A percentile compares a stretch with the other conserved stretches of the same genome.
phyloP scores from a whole-genome alignment of 2,329 filamentous ascomycete genomes.

The Clarireedia sp. region DNA sequence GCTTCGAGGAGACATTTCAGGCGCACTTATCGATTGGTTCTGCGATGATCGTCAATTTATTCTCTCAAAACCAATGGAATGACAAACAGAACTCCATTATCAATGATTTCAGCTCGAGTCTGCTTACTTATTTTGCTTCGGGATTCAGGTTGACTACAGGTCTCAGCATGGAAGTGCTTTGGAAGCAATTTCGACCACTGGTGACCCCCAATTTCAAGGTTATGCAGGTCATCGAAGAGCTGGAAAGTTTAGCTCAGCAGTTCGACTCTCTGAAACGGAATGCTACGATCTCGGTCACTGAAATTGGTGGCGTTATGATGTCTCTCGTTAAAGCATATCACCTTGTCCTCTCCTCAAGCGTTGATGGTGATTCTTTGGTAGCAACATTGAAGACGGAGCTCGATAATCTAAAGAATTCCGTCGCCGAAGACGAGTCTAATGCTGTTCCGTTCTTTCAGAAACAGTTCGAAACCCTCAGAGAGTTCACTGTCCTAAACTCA shows the following conservation, averaged over 20 bases:
- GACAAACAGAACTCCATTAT: conserved; percentile 8
- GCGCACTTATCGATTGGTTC: conserved; percentile 45
- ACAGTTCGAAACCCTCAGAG: conserved; percentile 51
- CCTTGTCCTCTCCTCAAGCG: conserved; percentile 40
- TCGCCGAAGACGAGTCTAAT: conserved; percentile 35
- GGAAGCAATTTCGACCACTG: conserved; percentile 62
- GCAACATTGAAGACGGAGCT: conserved; percentile 44
- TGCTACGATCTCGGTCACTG: conserved; percentile 41
- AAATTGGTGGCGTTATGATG: conserved; percentile 45
- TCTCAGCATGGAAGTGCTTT: conserved; percentile 70
- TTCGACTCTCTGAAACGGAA: conserved; percentile 58
- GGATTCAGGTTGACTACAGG: conserved; percentile 69
- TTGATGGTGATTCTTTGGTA: conserved; percentile 34
- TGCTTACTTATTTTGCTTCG: conserved; percentile 53
- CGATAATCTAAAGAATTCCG: conserved; percentile 39
- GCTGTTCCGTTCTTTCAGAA: conserved; percentile 43
- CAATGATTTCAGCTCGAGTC: conserved; percentile 27
- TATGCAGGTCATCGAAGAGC: conserved; percentile 39
- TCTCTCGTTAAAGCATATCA: conserved; percentile 49
- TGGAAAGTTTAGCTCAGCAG: conserved; percentile 48
- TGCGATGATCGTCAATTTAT: conserved; percentile 13
- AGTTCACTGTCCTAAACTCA: conserved; percentile 29
- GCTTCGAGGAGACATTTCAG: conserved; percentile 57
- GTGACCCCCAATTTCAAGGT: conserved; percentile 41
- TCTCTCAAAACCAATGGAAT: not conserved